These are phyloP conservation scores for Patellifolia procumbens DNA, from an alignment of 179 eudicot species.

Conservation along the genomic window DNA sequence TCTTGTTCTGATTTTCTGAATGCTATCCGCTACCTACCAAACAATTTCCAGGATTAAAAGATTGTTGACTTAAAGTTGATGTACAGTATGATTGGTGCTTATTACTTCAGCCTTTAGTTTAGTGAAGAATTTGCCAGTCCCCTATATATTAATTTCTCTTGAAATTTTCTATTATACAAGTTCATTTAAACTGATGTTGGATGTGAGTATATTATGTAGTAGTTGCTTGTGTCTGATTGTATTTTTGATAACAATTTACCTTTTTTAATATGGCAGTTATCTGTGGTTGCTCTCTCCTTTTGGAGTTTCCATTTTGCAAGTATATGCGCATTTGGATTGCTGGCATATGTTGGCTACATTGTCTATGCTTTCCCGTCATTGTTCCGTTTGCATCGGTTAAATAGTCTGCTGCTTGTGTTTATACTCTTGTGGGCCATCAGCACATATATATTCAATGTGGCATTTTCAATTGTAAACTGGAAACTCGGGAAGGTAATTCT, in stretches of 20 bases:
- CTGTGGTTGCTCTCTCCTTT: conserved; percentile 79
- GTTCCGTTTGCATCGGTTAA: conserved; percentile 88
- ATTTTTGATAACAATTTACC: conserved; percentile 31
- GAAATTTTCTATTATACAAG: not conserved
- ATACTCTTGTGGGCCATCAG: conserved; percentile 93
- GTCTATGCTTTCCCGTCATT: conserved; percentile 88
- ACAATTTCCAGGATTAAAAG: not conserved
- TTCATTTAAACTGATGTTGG: not conserved
- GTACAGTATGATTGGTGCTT: not conserved
- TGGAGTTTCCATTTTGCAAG: conserved; percentile 99
- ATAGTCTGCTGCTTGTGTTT: conserved; percentile 92
- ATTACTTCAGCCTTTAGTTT: not conserved
- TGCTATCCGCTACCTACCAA: not conserved
- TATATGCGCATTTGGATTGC: conserved; percentile 90
- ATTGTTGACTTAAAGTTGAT: not conserved
- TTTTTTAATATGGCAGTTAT: conserved; percentile 70
- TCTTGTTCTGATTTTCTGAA: not conserved
- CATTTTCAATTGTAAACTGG: conserved; percentile 67
- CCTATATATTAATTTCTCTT: not conserved
- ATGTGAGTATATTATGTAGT: not conserved
- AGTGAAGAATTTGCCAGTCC: not conserved
- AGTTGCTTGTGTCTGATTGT: not conserved
- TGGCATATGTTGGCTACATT: conserved; percentile 90
- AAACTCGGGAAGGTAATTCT: conserved; percentile 70
- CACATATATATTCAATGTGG: conserved; percentile 90